phyloP scores from a whole-genome alignment of 495 filamentous ascomycete genomes.

The Penicillium egyptiacum region DNA sequence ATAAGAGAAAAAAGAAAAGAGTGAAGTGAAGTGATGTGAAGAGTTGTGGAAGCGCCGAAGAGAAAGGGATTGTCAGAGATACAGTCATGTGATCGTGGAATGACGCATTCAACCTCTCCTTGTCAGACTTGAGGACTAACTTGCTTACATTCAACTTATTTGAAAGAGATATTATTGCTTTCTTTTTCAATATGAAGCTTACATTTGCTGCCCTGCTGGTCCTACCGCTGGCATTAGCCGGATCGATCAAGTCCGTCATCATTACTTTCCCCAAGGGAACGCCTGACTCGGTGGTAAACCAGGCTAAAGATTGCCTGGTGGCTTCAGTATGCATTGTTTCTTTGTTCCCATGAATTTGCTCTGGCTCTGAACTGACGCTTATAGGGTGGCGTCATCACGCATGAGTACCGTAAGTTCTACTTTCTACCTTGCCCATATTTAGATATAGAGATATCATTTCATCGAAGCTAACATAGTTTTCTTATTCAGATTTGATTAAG shows the following conservation, averaged over 20 bases:
- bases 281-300: conserved; percentile 62
- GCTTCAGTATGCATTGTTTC: conserved; percentile 56
- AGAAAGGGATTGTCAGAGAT: conserved; percentile 22
- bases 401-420: conserved; percentile 53
- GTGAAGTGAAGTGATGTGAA: neutral
- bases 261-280: conserved; percentile 75
- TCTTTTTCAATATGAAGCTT: conserved; percentile 56
- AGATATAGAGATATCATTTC: neutral
- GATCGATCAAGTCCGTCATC: conserved; percentile 68
- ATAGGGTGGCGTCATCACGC: conserved; percentile 43
- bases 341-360: neutral
- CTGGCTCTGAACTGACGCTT: conserved; percentile 4
- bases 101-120: conserved; percentile 21
- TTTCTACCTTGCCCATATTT: neutral
- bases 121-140: neutral
- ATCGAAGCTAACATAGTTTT: conserved; percentile 17
- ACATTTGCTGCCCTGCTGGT: conserved; percentile 49
- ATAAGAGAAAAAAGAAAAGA: conserved; percentile 8
- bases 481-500: conserved; percentile 50
- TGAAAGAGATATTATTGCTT: neutral
- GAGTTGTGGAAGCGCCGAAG: neutral
- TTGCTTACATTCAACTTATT: neutral
- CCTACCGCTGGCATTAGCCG: conserved; percentile 55
- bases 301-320: conserved; percentile 69
- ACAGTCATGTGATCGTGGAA: conserved; percentile 24